Conservation (phyloP, 495 filamentous ascomycete species). For the Pyronema omphalodes region DNA sequence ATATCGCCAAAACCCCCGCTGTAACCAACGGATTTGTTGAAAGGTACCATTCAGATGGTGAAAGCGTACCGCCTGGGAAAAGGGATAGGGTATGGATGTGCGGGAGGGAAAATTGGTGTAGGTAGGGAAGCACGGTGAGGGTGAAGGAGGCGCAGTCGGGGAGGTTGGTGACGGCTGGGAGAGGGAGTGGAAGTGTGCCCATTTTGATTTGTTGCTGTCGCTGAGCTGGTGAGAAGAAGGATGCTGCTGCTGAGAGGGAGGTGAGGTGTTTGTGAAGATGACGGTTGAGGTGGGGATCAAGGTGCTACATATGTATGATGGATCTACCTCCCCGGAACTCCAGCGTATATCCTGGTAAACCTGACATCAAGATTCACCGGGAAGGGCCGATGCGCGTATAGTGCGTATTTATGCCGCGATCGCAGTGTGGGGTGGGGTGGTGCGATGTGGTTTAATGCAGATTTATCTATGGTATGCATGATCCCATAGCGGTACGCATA, state of each 20-base stretch:
- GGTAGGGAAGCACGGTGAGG: conserved; percentile 52
- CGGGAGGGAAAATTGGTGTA: conserved; percentile 59
- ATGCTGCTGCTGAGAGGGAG: not conserved
- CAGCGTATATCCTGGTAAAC: no score
- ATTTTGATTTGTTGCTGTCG: conserved; percentile 4
- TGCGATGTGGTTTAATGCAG: no score
- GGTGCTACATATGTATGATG: no score
- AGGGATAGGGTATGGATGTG: conserved; percentile 33
- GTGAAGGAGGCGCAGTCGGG: conserved; percentile 54
- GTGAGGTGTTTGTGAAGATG: no score
- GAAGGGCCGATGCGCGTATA: no score
- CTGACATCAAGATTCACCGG: no score
- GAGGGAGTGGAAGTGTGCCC: conserved; percentile 39
- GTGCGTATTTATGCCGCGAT: no score
- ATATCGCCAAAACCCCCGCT: conserved; percentile 51
- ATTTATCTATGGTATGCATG: no score
- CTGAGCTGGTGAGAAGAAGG: not conserved
- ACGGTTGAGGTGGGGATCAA: no score
- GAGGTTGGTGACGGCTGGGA: conserved; percentile 50
- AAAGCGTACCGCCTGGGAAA: conserved; percentile 31
- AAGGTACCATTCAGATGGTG: conserved; percentile 47
- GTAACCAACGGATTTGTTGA: conserved; percentile 73
- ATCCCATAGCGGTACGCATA: no score
- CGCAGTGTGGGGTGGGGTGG: no score
- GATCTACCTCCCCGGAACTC: no score